Evolutionary conservation across 192 early-diverging fungal species (phyloP), one percentile per base, ranked within the genome.

Genomic region (Coemansia sp.): DNA sequence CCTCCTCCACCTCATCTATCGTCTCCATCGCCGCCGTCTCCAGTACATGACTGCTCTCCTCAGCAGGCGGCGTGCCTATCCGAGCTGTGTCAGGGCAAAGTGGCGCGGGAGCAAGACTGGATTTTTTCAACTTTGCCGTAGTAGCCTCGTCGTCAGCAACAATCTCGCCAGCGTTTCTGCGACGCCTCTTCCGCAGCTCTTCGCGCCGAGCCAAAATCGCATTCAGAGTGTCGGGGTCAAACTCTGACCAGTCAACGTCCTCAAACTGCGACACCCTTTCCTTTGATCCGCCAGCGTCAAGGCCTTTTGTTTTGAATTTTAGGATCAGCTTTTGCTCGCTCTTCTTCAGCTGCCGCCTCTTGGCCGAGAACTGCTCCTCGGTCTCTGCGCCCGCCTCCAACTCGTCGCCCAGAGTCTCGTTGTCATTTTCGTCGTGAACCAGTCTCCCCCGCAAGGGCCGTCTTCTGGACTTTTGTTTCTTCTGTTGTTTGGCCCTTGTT

Each of bases 1-100:
- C 78, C 33, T 85, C 85, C 68, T 79, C 81, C 64, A 85, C 85
- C 66, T 77, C n/a, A n/a, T n/a, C 85, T 47, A 85, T 85, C 41
- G 84, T 82, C 61, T 61, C 81, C 77, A 85, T 86, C 42, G 62
- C 64, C 34, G 60, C 61, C 36, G 63, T 31, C 36, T 31, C 58
- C 65, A 45, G n/a, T 42, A 20, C 25, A 38, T n/a, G 26, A 2
- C 52, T 31, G 2, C 13, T 13, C 2, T 58, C 57, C 7, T 33
- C 52, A 16, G 52, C 16, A 35, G 39, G 64, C 31, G 57, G 0
- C 16, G 35, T 11, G n/a, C 7, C 53, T 23, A 3, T 53, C 2
- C 37, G 20, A 3, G 26, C 39, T 45, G 39, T 31, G 42, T n/a
- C 42, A 13, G 37, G 11, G 14, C 67, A 64, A 68, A 77, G 34